A percentile compares a stretch with the other conserved stretches of the same genome.
phyloP scores from a whole-genome alignment of 345 rosid genomes.

The Citrus cavaleriei region DNA sequence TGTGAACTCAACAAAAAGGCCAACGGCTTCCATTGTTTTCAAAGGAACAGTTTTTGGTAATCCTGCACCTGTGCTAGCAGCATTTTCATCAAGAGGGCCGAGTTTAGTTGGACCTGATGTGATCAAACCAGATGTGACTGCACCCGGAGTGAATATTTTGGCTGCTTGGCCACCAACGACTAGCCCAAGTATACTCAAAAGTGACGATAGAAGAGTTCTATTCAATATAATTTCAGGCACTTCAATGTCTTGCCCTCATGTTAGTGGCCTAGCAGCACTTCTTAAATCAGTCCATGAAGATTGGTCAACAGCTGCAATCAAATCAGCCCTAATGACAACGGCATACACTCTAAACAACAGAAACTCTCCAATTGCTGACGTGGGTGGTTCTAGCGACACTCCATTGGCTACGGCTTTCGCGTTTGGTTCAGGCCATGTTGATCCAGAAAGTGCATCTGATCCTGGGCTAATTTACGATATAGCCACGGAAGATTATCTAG shows the following conservation, averaged over 20 bases:
- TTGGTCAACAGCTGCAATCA: slow-evolving; percentile 87
- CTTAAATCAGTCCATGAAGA: slow-evolving; percentile 57
- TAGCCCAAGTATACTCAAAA: slow-evolving; percentile 42
- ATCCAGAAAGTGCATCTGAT: slow-evolving; percentile 49
- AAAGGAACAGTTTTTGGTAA: slow-evolving; percentile 50
- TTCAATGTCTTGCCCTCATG: slow-evolving; percentile 88
- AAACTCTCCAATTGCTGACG: slow-evolving; percentile 27
- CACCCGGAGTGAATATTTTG: slow-evolving; percentile 75
- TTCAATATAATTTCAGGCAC: slow-evolving; percentile 82
- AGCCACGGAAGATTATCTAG: slow-evolving; percentile 33
- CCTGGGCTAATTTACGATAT: slow-evolving; percentile 55
- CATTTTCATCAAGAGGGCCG: slow-evolving; percentile 85
- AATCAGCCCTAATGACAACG: slow-evolving; percentile 88
- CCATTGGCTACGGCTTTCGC: slow-evolving; percentile 38
- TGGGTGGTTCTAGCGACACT: slow-evolving; percentile 13
- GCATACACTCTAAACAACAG: slow-evolving; percentile 53
- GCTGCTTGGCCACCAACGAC: slow-evolving; percentile 70
- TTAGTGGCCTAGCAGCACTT: slow-evolving; percentile 70
- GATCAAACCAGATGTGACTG: slow-evolving; percentile 75
- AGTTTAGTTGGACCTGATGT: slow-evolving; percentile 46
- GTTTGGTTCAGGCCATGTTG: slow-evolving; percentile 55
- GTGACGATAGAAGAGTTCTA: slow-evolving; percentile 53
- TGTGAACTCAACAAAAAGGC: slow-evolving; percentile 32
- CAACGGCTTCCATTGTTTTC: slow-evolving; percentile 54
- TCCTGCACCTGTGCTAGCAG: slow-evolving; percentile 64